phyloP scores from a whole-genome alignment of 495 filamentous ascomycete species.

The Chlorociboria aeruginascens region DNA sequence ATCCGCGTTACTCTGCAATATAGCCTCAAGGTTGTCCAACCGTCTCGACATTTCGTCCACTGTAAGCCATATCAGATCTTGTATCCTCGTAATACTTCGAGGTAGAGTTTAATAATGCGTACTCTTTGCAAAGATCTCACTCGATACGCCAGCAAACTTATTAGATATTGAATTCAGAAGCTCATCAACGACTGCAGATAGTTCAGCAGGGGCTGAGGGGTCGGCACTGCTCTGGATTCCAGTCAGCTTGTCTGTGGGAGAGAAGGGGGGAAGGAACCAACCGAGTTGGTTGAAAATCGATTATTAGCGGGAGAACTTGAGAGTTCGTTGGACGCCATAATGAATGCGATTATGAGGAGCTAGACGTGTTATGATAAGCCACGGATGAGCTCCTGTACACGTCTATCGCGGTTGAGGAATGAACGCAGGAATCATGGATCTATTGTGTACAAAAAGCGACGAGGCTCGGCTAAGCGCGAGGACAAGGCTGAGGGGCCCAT shows the following conservation, averaged over 20 bases:
- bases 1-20: conserved; percentile 42
- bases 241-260: conserved; percentile 17
- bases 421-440: neutral
- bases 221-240: conserved; percentile 20
- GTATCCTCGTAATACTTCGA: neutral
- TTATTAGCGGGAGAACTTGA: conserved; percentile 5
- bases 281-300: conserved; percentile 7
- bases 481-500: no score
- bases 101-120: conserved; percentile 20
- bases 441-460: neutral
- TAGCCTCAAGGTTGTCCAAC: conserved; percentile 75
- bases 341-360: neutral
- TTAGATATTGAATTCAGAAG: conserved; percentile 69
- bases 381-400: no score
- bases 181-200: conserved; percentile 71
- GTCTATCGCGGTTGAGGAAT: no score
- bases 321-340: conserved; percentile 1
- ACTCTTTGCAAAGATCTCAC: conserved; percentile 85
- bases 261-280: conserved; percentile 15
- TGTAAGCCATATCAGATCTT: conserved; percentile 22
- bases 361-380: no score
- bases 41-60: conserved; percentile 95
- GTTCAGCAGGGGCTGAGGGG: conserved; percentile 36
- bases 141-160: conserved; percentile 72
- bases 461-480: neutral